Base-by-base conservation (phyloP, 31 red algal genomes). In the Odonthalia washingtoniensis region DNA sequence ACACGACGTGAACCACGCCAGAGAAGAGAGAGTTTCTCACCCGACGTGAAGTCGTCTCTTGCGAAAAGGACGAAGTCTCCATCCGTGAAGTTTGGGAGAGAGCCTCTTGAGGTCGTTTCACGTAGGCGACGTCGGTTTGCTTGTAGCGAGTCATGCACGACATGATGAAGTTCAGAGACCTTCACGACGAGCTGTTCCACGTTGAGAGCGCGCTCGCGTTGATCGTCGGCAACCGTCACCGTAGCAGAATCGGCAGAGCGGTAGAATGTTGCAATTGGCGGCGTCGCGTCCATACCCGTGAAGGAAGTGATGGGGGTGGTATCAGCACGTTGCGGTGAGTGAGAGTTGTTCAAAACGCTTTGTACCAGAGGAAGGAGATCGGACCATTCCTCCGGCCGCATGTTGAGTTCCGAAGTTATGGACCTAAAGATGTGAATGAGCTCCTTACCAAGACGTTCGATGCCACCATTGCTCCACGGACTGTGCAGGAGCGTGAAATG, bases 51-150 rank as follows among this genome's bases (percentile, higher is more conserved):
- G 28, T 75, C 72, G n/a, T 75, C 28, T 40, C 72, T 34, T 37
- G 72, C 30, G 27, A 75, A 34, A n/a, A 75, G 72, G 38, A 75
- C 72, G 38, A 75, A 75, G 27, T 75, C 5, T 42, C 72, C 72
- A 26, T 75, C 72, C 27, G 27, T 75, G 38, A 63, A 4, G 44
- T 75, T 35, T 26, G 72, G 32, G 26, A 75, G 3, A 18, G 33
- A 32, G n/a, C 49, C 49, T 14, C 49, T 9, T 21, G 21, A 57
- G 21, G 49, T 57, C 9, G 49, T 21, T 9, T 57, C 49, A 9
- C 49, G 49, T 14, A 57, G 9, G 49, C 49, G 49, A 9, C 21
- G 49, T 14, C 49, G 49, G 49, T 57, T 9, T 21, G 49, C 49
- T 14, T 9, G 21, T 9, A 57, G 12, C 9, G 49, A 57, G 21